Evolutionary conservation across 2,329 filamentous ascomycete genomes (phyloP), one percentile per base, ranked within the genome.

Genomic region (Domatiomyces globalis): DNA sequence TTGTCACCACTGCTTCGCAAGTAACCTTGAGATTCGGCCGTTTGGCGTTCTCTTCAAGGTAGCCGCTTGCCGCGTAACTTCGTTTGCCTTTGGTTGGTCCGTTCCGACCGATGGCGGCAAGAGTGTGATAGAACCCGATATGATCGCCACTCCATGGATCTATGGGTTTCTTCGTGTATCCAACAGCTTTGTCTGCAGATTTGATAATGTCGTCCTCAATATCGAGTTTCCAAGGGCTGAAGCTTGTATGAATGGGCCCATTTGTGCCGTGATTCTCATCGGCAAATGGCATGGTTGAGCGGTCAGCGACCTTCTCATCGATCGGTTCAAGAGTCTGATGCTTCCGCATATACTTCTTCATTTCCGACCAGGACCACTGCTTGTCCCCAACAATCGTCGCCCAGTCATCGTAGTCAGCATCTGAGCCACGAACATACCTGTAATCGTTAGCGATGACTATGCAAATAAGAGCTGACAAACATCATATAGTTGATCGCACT

Each of bases 1-100:
- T 60, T 50, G 71, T 59, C 25, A 74, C 71, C 36, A 69, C 54
- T 1, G 73, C 71, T 19, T 73, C 66, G 1, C 67, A 69, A 8
- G 76, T 59, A 1, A 76, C 63, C 22, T 69, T 63, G 1, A 78
- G 60, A 47, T 77, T 78, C 2, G 66, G 60, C 8, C 73, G 63
- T 1, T 51, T 53, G 0, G 62, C 58, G 49, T 64, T 65, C 1
- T 66, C 64, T 7, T 62, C 52, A 36, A 65, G 65, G 52, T 72
- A 73, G 10, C 64, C 69, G 15, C 59, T 62, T 1, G 64, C 66
- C 0, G 70, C 62, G 54, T 72, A 74, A 15, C 68, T 71, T 39
- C 72, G 61, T 22, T 56, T 59, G 2, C 57, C 57, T 1, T 49
- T 50, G 39, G 56, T 52, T 22, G 54, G 54, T 25, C 22, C 22